Evolutionary conservation across 352 stramenopile genomes (phyloP).

Genomic region (Phytophthora litchii): DNA sequence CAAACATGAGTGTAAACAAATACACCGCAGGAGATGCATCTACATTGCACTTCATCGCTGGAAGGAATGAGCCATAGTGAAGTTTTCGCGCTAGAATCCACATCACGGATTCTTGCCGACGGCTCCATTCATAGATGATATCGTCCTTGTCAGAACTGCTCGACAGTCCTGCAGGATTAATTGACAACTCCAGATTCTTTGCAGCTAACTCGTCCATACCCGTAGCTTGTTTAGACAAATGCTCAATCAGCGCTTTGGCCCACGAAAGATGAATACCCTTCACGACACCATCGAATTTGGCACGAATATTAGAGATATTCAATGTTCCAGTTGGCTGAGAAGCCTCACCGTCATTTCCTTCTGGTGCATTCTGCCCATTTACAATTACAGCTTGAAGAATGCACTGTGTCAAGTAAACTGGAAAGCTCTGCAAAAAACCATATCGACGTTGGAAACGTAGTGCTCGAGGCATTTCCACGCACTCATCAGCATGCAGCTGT

Average conservation of each 20-base stretch:
- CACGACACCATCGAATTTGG: conserved; percentile 38
- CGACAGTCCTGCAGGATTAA: conserved; percentile 35
- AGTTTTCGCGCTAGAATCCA: conserved; percentile 30
- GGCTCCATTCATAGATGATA: conserved; percentile 35
- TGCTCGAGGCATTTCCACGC: conserved; percentile 44
- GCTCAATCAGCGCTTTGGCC: conserved; percentile 24
- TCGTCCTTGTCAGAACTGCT: conserved; percentile 23
- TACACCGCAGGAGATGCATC: conserved; percentile 50
- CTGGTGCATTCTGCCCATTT: conserved; percentile 28
- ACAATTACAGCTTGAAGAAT: conserved; percentile 53
- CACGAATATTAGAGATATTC: conserved; percentile 12
- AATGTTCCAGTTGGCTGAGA: conserved; percentile 15
- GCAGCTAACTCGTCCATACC: conserved; percentile 4
- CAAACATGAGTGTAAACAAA: conserved; percentile 61
- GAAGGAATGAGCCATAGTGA: conserved; percentile 28
- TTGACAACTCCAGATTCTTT: conserved; percentile 23
- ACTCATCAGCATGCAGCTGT: conserved; percentile 42
- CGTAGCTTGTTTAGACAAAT: conserved; percentile 26
- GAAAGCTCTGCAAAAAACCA: conserved; percentile 41
- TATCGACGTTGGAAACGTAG: conserved; percentile 48
- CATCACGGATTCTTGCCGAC: conserved; percentile 37
- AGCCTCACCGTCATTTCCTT: conserved; percentile 2
- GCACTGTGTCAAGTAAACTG: conserved; percentile 56
- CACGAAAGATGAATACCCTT: conserved; percentile 40
- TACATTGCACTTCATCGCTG: conserved; percentile 24